Percentiles rank a stretch among this genome's conserved stretches.
Evolutionary conservation across 78 protist genomes (phyloP).

Genomic region (Paratrimastix pyriformis): DNA sequence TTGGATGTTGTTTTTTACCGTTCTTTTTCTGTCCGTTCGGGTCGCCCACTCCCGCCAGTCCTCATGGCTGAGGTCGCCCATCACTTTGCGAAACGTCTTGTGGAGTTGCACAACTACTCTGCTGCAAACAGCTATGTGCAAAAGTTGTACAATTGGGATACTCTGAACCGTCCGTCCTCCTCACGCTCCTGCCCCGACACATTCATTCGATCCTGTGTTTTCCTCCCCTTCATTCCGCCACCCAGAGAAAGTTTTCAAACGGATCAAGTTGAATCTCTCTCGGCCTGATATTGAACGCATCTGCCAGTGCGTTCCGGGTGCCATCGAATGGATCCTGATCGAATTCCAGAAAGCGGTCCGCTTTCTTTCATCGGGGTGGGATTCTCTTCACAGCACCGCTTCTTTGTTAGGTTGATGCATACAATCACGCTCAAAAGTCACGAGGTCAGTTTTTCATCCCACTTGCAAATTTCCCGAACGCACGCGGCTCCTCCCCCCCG

Average conservation of each 20-base stretch:
- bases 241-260: slow-evolving; percentile 25
- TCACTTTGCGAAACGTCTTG: slow-evolving; percentile 34
- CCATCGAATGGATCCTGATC: slow-evolving; percentile 28
- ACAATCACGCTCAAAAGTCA: background rate
- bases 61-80: slow-evolving; percentile 39
- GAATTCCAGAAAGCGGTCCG: slow-evolving; percentile 14
- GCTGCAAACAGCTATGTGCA: slow-evolving; percentile 27
- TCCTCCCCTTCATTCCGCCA: background rate
- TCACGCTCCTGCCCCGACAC: too few species aligned
- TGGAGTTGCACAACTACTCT: slow-evolving; percentile 66
- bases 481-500: too few species aligned
- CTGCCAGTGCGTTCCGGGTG: slow-evolving; percentile 25
- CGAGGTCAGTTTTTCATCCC: background rate
- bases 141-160: slow-evolving; percentile 55
- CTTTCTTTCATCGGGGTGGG: background rate
- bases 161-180: slow-evolving; percentile 31
- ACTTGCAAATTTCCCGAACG: too few species aligned
- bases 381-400: background rate
- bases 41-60: too few species aligned
- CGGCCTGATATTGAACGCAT: slow-evolving; percentile 1
- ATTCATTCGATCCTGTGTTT: background rate
- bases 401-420: background rate
- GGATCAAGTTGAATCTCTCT: background rate
- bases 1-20: background rate
- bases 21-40: background rate